Conservation (phyloP, 106 monocot genomes). For the Dioscorea zingiberensis region DNA sequence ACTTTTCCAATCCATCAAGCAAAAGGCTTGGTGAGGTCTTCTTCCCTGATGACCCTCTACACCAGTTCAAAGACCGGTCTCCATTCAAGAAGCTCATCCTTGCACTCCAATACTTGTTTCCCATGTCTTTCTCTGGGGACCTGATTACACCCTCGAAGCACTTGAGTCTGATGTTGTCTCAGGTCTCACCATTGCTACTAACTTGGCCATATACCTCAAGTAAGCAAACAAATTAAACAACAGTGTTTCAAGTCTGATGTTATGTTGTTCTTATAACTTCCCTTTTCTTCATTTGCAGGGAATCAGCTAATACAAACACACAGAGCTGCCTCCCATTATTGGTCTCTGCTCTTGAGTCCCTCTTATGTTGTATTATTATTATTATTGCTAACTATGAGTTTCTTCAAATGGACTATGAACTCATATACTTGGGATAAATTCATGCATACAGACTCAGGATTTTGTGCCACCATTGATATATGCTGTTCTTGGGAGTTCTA, state of each 20-base stretch:
- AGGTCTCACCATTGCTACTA: slow-evolving; percentile 92
- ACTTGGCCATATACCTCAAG: slow-evolving; percentile 85
- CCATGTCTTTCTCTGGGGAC: slow-evolving; percentile 83
- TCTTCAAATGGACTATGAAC: not conserved
- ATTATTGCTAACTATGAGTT: not conserved
- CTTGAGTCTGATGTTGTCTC: slow-evolving; percentile 70
- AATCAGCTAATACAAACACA: slow-evolving; percentile 89
- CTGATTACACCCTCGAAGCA: slow-evolving; percentile 53
- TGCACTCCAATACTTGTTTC: slow-evolving; percentile 70
- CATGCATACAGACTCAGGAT: slow-evolving; percentile 62
- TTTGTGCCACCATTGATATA: slow-evolving; percentile 93
- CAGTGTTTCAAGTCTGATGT: not conserved
- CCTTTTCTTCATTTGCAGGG: slow-evolving; percentile 44
- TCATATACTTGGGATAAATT: too few relatives aligned
- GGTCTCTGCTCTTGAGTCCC: slow-evolving; percentile 84
- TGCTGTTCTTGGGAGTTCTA: slow-evolving; percentile 78
- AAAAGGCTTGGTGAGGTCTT: slow-evolving; percentile 60
- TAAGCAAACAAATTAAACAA: slow-evolving; percentile 4
- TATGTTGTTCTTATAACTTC: not conserved
- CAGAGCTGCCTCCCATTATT: slow-evolving; percentile 77
- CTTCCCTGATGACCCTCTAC: slow-evolving; percentile 77
- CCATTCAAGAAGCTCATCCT: slow-evolving; percentile 36
- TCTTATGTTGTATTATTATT: not conserved
- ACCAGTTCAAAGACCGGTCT: slow-evolving; percentile 72
- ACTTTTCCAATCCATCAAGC: slow-evolving; percentile 38